Evolutionary conservation across 2,329 filamentous ascomycete species (phyloP), one percentile per base, ranked within the genome.

Genomic region (Microsporum audouinii): DNA sequence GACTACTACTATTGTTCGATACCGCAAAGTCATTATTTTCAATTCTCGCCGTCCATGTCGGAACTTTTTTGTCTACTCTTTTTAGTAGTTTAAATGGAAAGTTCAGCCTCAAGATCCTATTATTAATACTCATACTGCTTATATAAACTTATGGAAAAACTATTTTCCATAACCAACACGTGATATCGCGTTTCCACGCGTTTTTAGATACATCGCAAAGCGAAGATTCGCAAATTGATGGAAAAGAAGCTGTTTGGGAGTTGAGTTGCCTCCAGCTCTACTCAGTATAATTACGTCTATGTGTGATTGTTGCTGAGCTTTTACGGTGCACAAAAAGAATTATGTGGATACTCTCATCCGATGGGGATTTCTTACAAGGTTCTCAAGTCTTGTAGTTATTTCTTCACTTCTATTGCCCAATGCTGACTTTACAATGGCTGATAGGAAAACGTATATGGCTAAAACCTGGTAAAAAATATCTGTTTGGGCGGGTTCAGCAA

Each of bases 391-490:
- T 76, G 80, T 59, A 5, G 12, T 6, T 29, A 10, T 39, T 41
- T 81, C 85, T 61, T 75, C 77, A 61, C 78, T 79, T 76, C 7
- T 6, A 27, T 34, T 33, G 57, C 65, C 66, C 64, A 66, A 61
- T 39, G 29, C 57, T 33, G 53, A 27, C 38, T 5, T 10, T 47
- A 47, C 45, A 17, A 49, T 53, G 7, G 2, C 17, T 36, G n/a
- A 14, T 65, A 88, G 85, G 83, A 63, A 88, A 84, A 73, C 84
- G 84, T 68, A 79, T 91, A 66, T 96, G 91, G 91, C 80, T 96
- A 63, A 85, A 87, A 62, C 91, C 91, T 1, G 91, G 91, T 58
- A 89, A 90, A 71, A 84, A 83, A 67, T 92, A 94, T 72, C 81
- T 96, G 23, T 89, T 96, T 71, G 92, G 92, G 61, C 85, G 92